A percentile compares a stretch with the other conserved stretches of the same genome.
Evolutionary conservation across 2,329 filamentous ascomycete genomes (phyloP).

Genomic region (Teratosphaeria epicoccoides): DNA sequence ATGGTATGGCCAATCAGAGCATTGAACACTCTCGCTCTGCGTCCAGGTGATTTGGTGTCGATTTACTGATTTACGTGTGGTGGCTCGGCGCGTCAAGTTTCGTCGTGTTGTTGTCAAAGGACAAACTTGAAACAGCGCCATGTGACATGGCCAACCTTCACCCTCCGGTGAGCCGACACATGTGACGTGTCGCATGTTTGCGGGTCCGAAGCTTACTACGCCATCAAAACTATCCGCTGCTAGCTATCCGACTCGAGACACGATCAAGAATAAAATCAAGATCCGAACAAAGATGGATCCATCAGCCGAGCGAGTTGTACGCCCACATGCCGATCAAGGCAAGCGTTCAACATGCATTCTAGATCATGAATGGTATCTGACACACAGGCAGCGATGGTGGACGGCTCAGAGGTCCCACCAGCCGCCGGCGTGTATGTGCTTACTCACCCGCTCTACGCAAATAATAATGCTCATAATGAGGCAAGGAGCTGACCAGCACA

Average conservation of each 20-base stretch:
- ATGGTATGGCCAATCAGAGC: too few species aligned
- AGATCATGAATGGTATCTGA: neutral
- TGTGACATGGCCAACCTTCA: too few species aligned
- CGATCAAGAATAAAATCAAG: too few species aligned
- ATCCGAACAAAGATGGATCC: neutral
- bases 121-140: too few species aligned
- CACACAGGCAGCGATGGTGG: conserved; percentile 3
- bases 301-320: neutral
- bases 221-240: neutral
- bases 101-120: too few species aligned
- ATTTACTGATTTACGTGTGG: too few species aligned
- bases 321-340: neutral
- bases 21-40: too few species aligned
- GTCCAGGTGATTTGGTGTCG: too few species aligned
- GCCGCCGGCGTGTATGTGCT: conserved; percentile 34
- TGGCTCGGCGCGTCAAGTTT: too few species aligned
- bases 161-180: neutral
- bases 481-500: neutral
- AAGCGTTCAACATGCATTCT: neutral
- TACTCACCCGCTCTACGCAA: neutral
- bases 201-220: neutral
- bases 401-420: conserved; percentile 17
- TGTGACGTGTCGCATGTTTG: too few species aligned
- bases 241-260: neutral
- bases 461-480: too few species aligned